Percentiles rank a stretch among this genome's conserved stretches.
phyloP scores from a whole-genome alignment of 2,329 filamentous ascomycete genomes.

The Aspergillus unguis region DNA sequence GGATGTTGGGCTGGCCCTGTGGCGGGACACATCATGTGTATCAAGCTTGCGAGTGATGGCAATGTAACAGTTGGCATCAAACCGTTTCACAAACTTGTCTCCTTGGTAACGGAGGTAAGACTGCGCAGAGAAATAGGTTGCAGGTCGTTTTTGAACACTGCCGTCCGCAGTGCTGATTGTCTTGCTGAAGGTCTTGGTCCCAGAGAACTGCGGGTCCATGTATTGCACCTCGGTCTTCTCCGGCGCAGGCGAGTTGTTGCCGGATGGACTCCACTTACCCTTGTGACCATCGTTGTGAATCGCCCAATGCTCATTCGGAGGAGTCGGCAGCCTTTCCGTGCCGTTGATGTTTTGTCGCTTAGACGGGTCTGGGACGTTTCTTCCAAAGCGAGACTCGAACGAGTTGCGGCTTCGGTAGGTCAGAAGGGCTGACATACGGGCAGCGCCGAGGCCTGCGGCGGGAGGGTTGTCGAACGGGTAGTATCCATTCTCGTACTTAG shows the following conservation, averaged over 20 bases:
- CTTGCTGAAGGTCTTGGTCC: slow-evolving; percentile 55
- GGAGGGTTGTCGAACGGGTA: slow-evolving; percentile 86
- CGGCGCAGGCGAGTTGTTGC: slow-evolving; percentile 27
- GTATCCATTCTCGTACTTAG: slow-evolving; percentile 97
- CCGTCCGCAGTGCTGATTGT: slow-evolving; percentile 34
- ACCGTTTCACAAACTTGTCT: slow-evolving; percentile 92
- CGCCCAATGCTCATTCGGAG: slow-evolving; percentile 69
- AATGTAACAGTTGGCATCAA: slow-evolving; percentile 98
- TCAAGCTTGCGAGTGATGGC: slow-evolving; percentile 97
- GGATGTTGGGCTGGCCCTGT: slow-evolving; percentile 52
- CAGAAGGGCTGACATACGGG: slow-evolving; percentile 92
- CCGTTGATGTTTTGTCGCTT: slow-evolving; percentile 80
- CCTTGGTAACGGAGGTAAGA: slow-evolving; percentile 97
- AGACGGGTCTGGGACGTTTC: slow-evolving; percentile 83
- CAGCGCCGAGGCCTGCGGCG: slow-evolving; percentile 79
- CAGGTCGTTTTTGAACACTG: slow-evolving; percentile 44
- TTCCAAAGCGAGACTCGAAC: slow-evolving; percentile 90
- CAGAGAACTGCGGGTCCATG: slow-evolving; percentile 68
- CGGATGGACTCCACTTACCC: slow-evolving; percentile 49
- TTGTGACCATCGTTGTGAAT: slow-evolving; percentile 81
- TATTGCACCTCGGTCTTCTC: slow-evolving; percentile 36
- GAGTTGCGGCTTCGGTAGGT: slow-evolving; percentile 97
- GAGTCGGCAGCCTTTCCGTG: slow-evolving; percentile 55
- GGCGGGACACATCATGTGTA: slow-evolving; percentile 88
- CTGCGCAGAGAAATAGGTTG: slow-evolving; percentile 96